Evolutionary conservation across 257 asterid species (phyloP), one percentile per base, ranked within the genome.

Genomic region (Sherardia arvensis): DNA sequence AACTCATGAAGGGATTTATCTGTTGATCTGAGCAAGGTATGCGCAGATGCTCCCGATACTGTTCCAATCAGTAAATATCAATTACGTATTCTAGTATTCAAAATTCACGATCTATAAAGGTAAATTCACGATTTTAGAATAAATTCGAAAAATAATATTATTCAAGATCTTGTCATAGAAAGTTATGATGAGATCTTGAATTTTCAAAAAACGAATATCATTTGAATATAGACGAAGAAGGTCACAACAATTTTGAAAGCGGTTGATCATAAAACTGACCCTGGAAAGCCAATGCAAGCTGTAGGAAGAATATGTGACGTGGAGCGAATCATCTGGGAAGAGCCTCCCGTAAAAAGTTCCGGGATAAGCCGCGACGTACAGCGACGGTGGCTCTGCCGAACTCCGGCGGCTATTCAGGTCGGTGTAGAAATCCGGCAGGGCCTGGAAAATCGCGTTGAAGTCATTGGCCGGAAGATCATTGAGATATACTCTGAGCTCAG

Each of bases 1-100:
- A 81, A 67, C 69, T 86, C 82, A 3, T 66, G 53, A 20, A 79
- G 66, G 30, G 93, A 81, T 34, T 79, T 87, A 27, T 82, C 71
- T 0, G 91, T 82, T 56, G 56, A 32, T 51, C 93, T 77, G 3
- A 90, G 68, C 33, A 90, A 69, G 68, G 82, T 82, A 61, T 87
- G 87, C 0, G 32, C 74, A 28, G 79, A 77, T 10, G 79, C 95
- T 26, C 96, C 96, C 4, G 71, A 66, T 7, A 82, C 10, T 25
- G 79, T 77, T 60, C 96, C 98, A 21, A 81, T 11, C 0, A 77
- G n/a, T n/a, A n/a, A n/a, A n/a, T n/a, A n/a, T n/a, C n/a, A n/a
- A n/a, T n/a, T n/a, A n/a, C n/a, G n/a, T n/a, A n/a, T n/a, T n/a
- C n/a, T n/a, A n/a, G n/a, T n/a, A n/a, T n/a, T n/a, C n/a, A n/a